These are phyloP conservation scores for Ogataea hybrid DNA, from an alignment of 1,139 yeast genomes.

Conservation along the genomic window DNA sequence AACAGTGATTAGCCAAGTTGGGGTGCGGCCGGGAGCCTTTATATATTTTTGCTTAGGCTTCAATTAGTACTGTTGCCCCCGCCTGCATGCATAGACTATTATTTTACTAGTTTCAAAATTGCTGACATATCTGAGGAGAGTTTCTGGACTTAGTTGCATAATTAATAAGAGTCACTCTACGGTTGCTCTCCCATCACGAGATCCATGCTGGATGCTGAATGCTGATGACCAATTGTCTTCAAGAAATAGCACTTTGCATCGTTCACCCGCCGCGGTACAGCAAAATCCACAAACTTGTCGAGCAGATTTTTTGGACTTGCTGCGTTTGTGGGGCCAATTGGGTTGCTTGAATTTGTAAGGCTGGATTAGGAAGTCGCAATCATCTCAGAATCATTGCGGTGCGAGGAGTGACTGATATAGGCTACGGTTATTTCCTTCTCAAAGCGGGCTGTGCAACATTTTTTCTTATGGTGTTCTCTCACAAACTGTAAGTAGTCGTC, in stretches of 20 bases:
- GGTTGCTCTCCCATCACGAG: not conserved
- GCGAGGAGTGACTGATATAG: not conserved
- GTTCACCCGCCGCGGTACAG: slow-evolving; percentile 2
- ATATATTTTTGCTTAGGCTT: not conserved
- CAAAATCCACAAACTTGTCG: not conserved
- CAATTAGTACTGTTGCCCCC: not conserved
- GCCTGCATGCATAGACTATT: slow-evolving; percentile 3
- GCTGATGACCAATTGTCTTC: not conserved
- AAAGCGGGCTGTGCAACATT: slow-evolving; percentile 6
- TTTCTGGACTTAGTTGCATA: not conserved
- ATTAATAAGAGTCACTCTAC: not conserved
- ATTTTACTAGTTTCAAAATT: not conserved
- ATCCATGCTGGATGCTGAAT: too few species aligned
- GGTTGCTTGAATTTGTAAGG: slow-evolving; percentile 3
- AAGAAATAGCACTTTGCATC: not conserved
- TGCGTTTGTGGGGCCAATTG: slow-evolving; percentile 5
- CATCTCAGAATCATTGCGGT: not conserved
- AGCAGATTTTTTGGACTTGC: not conserved
- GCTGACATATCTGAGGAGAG: slow-evolving; percentile 1
- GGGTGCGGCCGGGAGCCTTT: not conserved
- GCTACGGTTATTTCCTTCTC: not conserved
- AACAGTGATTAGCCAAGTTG: not conserved
- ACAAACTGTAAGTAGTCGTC: slow-evolving; percentile 2
- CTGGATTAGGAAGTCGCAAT: slow-evolving; percentile 1
- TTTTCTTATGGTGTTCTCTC: not conserved